Evolutionary conservation across 2,329 filamentous ascomycete genomes (phyloP).

Genomic region (Chalaropsis thielavioides): DNA sequence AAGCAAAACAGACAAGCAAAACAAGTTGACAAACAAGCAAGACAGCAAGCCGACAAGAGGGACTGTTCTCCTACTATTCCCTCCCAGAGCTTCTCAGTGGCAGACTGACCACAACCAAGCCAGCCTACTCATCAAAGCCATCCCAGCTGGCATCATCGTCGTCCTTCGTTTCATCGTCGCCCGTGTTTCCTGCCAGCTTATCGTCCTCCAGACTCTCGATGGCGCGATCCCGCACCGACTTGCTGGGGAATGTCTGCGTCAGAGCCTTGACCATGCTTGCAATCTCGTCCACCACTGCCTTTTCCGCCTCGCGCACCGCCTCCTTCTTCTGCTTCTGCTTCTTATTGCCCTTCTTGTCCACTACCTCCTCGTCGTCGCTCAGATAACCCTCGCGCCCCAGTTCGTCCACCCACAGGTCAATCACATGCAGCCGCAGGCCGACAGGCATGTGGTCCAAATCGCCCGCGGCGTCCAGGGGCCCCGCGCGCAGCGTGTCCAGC

Average conservation of each 20-base stretch:
- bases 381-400: conserved; percentile 53
- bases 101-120: not conserved
- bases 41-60: not conserved
- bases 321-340: conserved; percentile 20
- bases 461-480: conserved; percentile 25
- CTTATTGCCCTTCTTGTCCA: conserved; percentile 25
- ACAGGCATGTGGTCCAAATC: conserved; percentile 54
- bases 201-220: conserved; percentile 60
- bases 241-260: conserved; percentile 43
- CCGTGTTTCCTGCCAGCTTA: conserved; percentile 47
- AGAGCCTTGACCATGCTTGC: conserved; percentile 44
- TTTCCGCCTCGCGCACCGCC: conserved; percentile 25
- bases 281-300: conserved; percentile 39
- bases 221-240: conserved; percentile 55
- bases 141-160: conserved; percentile 44
- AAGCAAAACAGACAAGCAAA: conserved; percentile 9
- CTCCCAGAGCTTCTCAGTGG: not conserved
- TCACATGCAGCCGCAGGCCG: conserved; percentile 69
- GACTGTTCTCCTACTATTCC: not conserved
- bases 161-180: conserved; percentile 24
- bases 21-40: not conserved
- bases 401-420: conserved; percentile 90
- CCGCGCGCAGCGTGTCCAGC: conserved; percentile 22
- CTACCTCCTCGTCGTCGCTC: conserved; percentile 26
- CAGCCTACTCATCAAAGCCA: conserved; percentile 47